Evolutionary conservation across 305 asterid species (phyloP), one percentile per base, ranked within the genome.

Genomic region (Plantago rigida): DNA sequence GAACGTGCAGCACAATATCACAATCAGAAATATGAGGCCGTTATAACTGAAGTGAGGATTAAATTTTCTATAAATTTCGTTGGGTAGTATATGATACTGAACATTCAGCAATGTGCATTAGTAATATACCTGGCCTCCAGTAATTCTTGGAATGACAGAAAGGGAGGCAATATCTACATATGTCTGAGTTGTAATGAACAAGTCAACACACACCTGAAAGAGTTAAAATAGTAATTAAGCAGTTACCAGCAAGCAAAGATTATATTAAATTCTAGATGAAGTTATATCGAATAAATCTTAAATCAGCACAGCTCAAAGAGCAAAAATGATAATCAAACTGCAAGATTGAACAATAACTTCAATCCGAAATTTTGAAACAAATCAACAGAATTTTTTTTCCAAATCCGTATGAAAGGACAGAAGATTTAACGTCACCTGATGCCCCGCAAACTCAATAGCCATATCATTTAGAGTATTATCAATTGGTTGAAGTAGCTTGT

Each of bases 371-470:
- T 5, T 14, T 14, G 17, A 39, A 13, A 44, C 36, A 56, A 56
- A 14, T 7, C 61, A 36, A 56, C 12, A 10, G 14, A 7, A 3
- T 14, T n/a, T 7, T 5, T 0, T 56, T 36, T 14, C 39, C 14
- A 56, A 56, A 13, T 59, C 71, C 19, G 26, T 60, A 42, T 53
- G 22, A 53, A 24, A 26, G 56, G 57, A 59, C 42, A 29, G 56
- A 28, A 62, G 51, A 68, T 59, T 60, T 15, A 63, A 67, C 55
- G 56, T 77, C 75, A 89, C 97, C 86, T 89, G 97, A 78, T 84
- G 82, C 73, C 84, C 95, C 68, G 97, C 97, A 72, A 89, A 81
- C 76, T 89, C 97, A 48, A 77, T 80, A 52, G 97, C 97, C 83
- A 87, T 73, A 54, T 87, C 79, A 71, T 87, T 87, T 29, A 87